A percentile compares a stretch with the other conserved stretches of the same genome.
Conservation (phyloP, 495 filamentous ascomycete genomes). For the Pyronema domesticum region DNA sequence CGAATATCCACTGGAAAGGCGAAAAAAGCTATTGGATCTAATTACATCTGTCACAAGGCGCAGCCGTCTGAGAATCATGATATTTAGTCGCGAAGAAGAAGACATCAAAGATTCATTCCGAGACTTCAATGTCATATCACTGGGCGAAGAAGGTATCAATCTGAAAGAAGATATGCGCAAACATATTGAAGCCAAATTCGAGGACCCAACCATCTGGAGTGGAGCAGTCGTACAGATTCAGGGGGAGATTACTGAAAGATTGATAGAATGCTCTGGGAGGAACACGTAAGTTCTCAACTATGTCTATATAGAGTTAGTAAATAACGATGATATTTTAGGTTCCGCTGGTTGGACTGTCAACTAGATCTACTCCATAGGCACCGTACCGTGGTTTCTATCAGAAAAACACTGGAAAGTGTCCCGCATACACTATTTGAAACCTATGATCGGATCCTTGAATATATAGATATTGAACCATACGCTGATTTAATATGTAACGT, state of each 20-base stretch:
- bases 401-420: slow-evolving; percentile 18
- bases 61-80: neutral
- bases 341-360: slow-evolving; percentile 29
- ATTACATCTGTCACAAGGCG: neutral
- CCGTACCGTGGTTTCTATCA: slow-evolving; percentile 10
- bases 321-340: slow-evolving; percentile 20
- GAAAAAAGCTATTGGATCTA: neutral
- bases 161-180: slow-evolving; percentile 1
- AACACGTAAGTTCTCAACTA: neutral
- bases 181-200: neutral
- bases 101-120: neutral
- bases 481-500: neutral
- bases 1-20: neutral
- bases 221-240: neutral
- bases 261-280: neutral
- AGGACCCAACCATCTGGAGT: neutral
- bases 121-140: neutral
- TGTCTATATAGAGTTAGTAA: neutral
- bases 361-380: slow-evolving; percentile 21
- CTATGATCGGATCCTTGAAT: slow-evolving; percentile 24
- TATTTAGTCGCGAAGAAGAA: neutral
- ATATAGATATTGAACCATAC: slow-evolving; percentile 10
- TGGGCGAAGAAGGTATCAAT: neutral
- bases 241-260: neutral
- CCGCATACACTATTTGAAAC: slow-evolving; percentile 26